Conservation (phyloP, 2,329 filamentous ascomycete species). For the Monilinia polystroma region DNA sequence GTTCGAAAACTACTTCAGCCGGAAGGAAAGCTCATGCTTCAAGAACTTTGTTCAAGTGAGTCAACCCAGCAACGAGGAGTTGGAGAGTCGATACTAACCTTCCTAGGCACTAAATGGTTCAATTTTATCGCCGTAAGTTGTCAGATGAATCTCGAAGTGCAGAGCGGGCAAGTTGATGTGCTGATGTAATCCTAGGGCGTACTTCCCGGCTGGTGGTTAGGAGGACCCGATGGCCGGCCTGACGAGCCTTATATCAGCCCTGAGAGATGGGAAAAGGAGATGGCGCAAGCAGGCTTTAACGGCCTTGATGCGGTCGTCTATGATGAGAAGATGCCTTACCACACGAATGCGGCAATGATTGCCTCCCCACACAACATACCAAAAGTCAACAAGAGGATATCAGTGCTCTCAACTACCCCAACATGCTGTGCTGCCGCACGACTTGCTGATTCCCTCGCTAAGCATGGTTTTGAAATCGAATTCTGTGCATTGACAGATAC, state of each 20-base stretch:
- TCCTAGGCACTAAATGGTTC: neutral
- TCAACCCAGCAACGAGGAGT: neutral
- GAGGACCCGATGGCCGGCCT: slow-evolving; percentile 31
- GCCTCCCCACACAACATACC: neutral
- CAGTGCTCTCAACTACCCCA: neutral
- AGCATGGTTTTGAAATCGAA: neutral
- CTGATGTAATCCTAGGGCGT: neutral
- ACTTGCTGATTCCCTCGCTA: neutral
- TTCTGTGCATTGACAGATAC: neutral
- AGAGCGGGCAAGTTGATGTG: neutral
- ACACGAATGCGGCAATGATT: slow-evolving; percentile 33
- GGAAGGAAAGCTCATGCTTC: slow-evolving; percentile 25
- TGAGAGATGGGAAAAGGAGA: slow-evolving; percentile 35
- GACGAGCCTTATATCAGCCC: slow-evolving; percentile 32
- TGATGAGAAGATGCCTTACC: slow-evolving; percentile 32
- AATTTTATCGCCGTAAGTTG: neutral
- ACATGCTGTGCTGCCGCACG: neutral
- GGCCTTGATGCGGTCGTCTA: slow-evolving; percentile 35
- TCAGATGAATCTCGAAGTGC: neutral
- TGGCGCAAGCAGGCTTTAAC: slow-evolving; percentile 39
- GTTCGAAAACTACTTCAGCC: slow-evolving; percentile 29
- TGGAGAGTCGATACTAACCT: neutral
- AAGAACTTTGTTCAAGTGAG: slow-evolving; percentile 25
- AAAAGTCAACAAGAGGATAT: neutral
- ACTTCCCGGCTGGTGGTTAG: slow-evolving; percentile 27